Conservation (phyloP, 2,329 filamentous ascomycete genomes). For the Scolecobasidium constrictum region DNA sequence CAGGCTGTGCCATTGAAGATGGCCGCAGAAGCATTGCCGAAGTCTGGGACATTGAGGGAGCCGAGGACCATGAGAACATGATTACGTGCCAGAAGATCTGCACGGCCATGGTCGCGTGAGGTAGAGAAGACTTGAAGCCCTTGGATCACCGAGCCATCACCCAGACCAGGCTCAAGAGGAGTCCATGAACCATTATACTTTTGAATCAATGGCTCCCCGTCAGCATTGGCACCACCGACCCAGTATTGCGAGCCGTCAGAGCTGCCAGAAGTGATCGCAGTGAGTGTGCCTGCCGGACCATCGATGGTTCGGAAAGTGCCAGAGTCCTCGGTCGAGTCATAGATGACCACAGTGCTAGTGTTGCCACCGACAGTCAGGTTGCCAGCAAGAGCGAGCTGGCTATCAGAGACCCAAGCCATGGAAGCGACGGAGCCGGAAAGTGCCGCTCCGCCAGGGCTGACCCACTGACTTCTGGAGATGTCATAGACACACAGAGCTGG, state of each 20-base stretch:
- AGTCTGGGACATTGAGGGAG: slow-evolving; percentile 60
- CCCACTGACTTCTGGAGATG: slow-evolving; percentile 63
- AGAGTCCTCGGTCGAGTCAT: slow-evolving; percentile 51
- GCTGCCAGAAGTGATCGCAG: slow-evolving; percentile 64
- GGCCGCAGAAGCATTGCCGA: slow-evolving; percentile 75
- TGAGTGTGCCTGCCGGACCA: slow-evolving; percentile 68
- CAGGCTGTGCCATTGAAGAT: slow-evolving; percentile 77
- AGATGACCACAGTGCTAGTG: slow-evolving; percentile 57
- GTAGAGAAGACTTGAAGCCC: slow-evolving; percentile 74
- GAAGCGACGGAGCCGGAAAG: slow-evolving; percentile 59
- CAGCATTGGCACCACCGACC: slow-evolving; percentile 61
- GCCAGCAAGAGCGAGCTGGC: slow-evolving; percentile 65
- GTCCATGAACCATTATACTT: slow-evolving; percentile 72
- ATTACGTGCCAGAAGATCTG: slow-evolving; percentile 51
- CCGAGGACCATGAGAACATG: slow-evolving; percentile 79
- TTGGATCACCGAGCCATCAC: slow-evolving; percentile 55
- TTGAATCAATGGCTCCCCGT: slow-evolving; percentile 65
- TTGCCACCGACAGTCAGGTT: slow-evolving; percentile 60
- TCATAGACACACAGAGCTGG: slow-evolving; percentile 73
- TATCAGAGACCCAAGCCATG: slow-evolving; percentile 66
- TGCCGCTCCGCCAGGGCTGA: slow-evolving; percentile 55
- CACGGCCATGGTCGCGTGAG: slow-evolving; percentile 54
- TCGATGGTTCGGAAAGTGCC: slow-evolving; percentile 45
- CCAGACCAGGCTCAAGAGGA: slow-evolving; percentile 52
- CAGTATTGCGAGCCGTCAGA: slow-evolving; percentile 64